Evolutionary conservation across 148 eudicot genomes (phyloP).

Genomic region (Silene uniflora): DNA sequence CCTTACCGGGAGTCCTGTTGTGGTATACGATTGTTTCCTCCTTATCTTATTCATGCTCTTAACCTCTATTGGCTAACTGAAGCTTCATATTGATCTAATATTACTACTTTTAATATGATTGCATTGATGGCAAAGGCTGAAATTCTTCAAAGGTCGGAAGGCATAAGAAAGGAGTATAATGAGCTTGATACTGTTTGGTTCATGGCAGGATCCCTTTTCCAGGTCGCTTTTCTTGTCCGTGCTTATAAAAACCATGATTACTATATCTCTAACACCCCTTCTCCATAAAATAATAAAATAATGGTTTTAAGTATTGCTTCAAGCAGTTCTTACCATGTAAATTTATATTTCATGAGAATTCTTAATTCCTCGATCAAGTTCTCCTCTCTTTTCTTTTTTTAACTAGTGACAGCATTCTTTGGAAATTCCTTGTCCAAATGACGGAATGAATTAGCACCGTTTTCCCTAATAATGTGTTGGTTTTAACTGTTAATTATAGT

Average conservation of each 20-base stretch:
- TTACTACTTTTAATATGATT: conserved; percentile 1
- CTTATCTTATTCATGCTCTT: conserved; percentile 3
- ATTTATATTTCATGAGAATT: neutral
- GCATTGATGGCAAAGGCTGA: conserved; percentile 54
- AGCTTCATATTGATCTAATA: neutral
- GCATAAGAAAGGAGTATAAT: conserved; percentile 82
- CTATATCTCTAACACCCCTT: neutral
- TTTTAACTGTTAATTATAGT: too few relatives aligned
- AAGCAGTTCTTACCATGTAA: conserved; percentile 1
- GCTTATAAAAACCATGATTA: neutral
- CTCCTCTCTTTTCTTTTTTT: neutral
- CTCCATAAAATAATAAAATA: neutral
- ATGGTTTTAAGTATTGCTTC: neutral
- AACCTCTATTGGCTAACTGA: neutral
- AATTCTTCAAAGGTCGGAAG: conserved; percentile 74
- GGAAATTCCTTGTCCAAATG: conserved; percentile 2
- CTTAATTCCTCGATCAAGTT: neutral
- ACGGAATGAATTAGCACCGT: neutral
- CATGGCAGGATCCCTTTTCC: conserved; percentile 99
- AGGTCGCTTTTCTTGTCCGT: conserved; percentile 40
- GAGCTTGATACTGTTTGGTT: conserved; percentile 99
- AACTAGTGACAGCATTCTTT: neutral
- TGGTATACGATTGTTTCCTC: conserved; percentile 40
- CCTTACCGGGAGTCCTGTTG: conserved; percentile 84
- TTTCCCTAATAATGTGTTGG: neutral